Conservation (phyloP, 2,329 filamentous ascomycete species). For the Neofusicoccum parvum region DNA sequence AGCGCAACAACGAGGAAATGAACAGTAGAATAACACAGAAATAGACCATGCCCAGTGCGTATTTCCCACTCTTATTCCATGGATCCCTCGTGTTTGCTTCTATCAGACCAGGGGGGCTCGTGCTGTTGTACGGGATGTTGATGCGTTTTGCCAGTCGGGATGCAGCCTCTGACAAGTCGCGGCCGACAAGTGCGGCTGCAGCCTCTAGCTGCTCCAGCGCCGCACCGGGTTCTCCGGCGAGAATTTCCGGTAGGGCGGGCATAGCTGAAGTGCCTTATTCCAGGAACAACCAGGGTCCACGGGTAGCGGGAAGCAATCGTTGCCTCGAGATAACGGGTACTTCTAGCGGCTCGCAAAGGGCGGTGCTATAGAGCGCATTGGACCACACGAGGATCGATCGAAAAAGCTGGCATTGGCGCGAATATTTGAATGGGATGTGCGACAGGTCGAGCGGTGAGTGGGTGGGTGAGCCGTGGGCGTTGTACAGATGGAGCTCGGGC, state of each 20-base stretch:
- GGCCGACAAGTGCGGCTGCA: neutral
- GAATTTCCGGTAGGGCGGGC: conserved; percentile 19
- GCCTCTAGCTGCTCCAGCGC: conserved; percentile 13
- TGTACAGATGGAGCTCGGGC: neutral
- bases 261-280: neutral
- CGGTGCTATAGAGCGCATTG: conserved; percentile 4
- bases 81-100: conserved; percentile 68
- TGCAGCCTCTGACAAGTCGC: conserved; percentile 25
- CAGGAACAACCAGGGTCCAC: neutral
- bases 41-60: conserved; percentile 85
- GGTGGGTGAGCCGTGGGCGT: neutral
- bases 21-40: conserved; percentile 75
- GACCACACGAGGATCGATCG: neutral
- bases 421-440: neutral
- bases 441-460: conserved; percentile 7
- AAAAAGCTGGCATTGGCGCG: conserved; percentile 10
- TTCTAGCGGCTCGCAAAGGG: neutral
- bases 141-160: conserved; percentile 48
- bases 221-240: neutral
- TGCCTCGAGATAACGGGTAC: neutral
- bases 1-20: conserved; percentile 67
- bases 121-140: conserved; percentile 58
- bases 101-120: conserved; percentile 57
- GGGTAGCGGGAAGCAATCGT: neutral
- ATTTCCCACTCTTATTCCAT: conserved; percentile 80